Conservation (phyloP, 371 early-diverging fungal genomes). For the Apophysomyces elegans region DNA sequence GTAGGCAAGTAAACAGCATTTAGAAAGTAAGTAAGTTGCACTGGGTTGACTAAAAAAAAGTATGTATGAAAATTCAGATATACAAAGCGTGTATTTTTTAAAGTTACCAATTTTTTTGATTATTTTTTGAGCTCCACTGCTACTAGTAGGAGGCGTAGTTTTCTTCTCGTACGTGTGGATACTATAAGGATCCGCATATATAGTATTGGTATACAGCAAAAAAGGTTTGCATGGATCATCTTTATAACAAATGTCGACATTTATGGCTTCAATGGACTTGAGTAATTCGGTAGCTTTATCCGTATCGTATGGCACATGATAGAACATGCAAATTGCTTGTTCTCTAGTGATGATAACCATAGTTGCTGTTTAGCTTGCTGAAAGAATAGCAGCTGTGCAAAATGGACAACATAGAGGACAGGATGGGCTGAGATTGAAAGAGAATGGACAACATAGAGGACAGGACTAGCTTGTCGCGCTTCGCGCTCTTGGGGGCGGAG, state of each 20-base stretch:
- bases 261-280: conserved; percentile 18
- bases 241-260: conserved; percentile 24
- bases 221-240: conserved; percentile 25
- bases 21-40: conserved; percentile 11
- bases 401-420: too few species aligned
- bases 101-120: not conserved
- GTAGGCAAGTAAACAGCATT: not conserved
- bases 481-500: too few species aligned
- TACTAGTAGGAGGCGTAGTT: not conserved
- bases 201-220: conserved; percentile 1
- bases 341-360: too few species aligned
- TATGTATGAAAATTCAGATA: conserved; percentile 1
- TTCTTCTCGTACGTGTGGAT: not conserved
- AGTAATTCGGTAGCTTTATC: conserved; percentile 21
- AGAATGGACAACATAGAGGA: too few species aligned
- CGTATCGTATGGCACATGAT: conserved; percentile 20
- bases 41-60: conserved; percentile 3
- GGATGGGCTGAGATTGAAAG: too few species aligned
- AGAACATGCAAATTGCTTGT: conserved; percentile 17
- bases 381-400: too few species aligned
- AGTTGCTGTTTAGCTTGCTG: too few species aligned
- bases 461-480: too few species aligned
- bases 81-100: not conserved
- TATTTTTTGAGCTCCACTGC: not conserved
- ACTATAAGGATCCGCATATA: not conserved